These are phyloP conservation scores for Trichoderma sp. DNA, from an alignment of 2,329 filamentous ascomycete species.

Conservation along the genomic window DNA sequence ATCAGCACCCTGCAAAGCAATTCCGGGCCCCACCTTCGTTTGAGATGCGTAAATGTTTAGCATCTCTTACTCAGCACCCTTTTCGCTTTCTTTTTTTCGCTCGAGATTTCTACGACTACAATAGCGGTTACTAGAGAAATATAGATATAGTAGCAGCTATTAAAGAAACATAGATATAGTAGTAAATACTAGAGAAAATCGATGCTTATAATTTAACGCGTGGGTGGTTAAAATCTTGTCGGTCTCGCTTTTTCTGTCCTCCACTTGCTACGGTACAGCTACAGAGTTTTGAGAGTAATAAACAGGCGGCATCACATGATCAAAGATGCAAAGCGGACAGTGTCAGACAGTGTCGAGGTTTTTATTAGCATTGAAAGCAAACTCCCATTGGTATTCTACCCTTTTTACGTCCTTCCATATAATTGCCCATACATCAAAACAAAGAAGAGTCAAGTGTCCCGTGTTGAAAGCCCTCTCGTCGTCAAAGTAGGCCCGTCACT, in stretches of 20 bases:
- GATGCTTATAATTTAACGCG: too few species aligned
- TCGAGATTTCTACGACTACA: background rate
- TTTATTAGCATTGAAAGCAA: constrained; percentile 10
- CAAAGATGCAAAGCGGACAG: background rate
- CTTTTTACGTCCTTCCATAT: constrained; percentile 19
- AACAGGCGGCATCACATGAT: constrained; percentile 8
- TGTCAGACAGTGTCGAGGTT: background rate
- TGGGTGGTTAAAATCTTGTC: too few species aligned
- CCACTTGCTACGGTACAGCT: too few species aligned
- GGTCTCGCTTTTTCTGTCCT: too few species aligned
- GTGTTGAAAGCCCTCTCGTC: background rate
- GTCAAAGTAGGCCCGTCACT: background rate
- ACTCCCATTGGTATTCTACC: constrained; percentile 19
- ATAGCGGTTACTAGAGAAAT: too few species aligned
- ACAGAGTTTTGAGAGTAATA: background rate
- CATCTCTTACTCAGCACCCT: constrained; percentile 2
- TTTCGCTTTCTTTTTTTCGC: background rate
- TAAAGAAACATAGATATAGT: too few species aligned
- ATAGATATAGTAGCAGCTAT: too few species aligned
- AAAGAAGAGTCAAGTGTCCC: constrained; percentile 12
- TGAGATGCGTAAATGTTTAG: background rate
- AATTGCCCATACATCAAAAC: constrained; percentile 16
- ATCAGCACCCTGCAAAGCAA: constrained; percentile 25
- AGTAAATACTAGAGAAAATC: too few species aligned
- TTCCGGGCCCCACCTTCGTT: background rate